Evolutionary conservation across 805 yeast species (phyloP), one percentile per base, ranked within the genome.

Genomic region (Maudiozyma bulderi): DNA sequence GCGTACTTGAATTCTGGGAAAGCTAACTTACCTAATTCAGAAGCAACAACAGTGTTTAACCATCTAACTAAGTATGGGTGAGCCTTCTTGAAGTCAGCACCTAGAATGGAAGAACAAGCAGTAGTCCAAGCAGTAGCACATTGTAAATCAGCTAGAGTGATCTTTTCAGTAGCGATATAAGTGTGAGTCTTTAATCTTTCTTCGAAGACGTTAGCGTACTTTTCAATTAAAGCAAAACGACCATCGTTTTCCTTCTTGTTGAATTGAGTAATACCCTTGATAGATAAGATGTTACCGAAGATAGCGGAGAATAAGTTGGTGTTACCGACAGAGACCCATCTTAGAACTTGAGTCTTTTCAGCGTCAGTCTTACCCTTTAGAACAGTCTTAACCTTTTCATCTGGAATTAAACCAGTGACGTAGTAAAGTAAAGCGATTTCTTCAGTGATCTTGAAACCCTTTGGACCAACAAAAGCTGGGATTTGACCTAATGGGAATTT

Each of bases 321-420:
- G 76, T 84, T 86, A 66, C 80, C 71, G 57, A 84, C 73, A 8
- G 95, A 85, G 64, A 81, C 58, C 93, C 95, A 88, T 71, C 73
- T 81, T 60, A 87, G 66, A 61, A 89, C 73, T 53, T 64, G 63
- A 51, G 68, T 87, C 64, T 78, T 74, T 60, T 85, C 86, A 56
- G 71, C 70, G 52, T 75, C 67, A 66, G 74, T 74, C 67, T 78
- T 76, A 66, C 96, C 97, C 54, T 78, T 72, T 54, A 84, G 74
- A 49, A 55, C 42, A 8, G 56, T 52, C 49, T 58, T 57, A 47
- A 58, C 51, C 66, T 72, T 59, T 57, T 70, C 72, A 42, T 65
- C 71, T 44, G 64, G 62, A 38, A 56, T 38, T 47, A 71, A 62
- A 13, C 44, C 38, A 44, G 46, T 46, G 28, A 54, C 47, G 32